Evolutionary conservation across 2,329 filamentous ascomycete species (phyloP).

Genomic region (Colletotrichum eleusines): DNA sequence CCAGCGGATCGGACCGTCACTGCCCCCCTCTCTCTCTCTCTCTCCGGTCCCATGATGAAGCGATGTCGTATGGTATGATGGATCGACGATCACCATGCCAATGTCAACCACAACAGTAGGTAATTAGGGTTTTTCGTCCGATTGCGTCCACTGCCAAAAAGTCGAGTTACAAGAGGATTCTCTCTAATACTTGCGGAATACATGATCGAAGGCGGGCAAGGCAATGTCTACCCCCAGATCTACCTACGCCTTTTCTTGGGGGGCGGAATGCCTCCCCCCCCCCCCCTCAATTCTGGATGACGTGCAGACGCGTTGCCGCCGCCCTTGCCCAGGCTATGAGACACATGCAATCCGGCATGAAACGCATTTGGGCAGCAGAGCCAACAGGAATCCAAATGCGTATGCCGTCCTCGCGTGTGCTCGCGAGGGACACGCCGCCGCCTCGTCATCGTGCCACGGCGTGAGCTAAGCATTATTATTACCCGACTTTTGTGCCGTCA

Average conservation of each 20-base stretch:
- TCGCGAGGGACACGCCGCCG: not conserved
- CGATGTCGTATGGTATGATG: not conserved
- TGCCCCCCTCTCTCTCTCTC: not conserved
- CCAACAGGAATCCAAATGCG: not conserved
- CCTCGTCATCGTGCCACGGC: constrained; percentile 3
- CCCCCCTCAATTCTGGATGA: not conserved
- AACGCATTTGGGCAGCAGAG: not conserved
- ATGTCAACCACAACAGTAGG: not conserved
- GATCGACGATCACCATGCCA: not conserved
- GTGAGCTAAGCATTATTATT: not conserved
- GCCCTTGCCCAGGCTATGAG: not conserved
- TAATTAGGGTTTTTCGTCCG: no score
- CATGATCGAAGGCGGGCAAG: not conserved
- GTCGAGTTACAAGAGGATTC: no score
- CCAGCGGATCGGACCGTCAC: constrained; percentile 3
- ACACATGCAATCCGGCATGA: not conserved
- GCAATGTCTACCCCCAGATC: not conserved
- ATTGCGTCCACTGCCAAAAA: not conserved
- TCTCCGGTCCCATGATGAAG: not conserved
- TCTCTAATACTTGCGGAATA: no score
- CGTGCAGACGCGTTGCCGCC: not conserved
- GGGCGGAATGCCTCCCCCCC: no score
- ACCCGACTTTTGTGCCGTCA: not conserved
- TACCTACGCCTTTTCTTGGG: not conserved
- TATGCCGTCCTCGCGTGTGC: not conserved